Evolutionary conservation across 371 early-diverging fungal genomes (phyloP).

Genomic region (Phascolomyces articulosus): DNA sequence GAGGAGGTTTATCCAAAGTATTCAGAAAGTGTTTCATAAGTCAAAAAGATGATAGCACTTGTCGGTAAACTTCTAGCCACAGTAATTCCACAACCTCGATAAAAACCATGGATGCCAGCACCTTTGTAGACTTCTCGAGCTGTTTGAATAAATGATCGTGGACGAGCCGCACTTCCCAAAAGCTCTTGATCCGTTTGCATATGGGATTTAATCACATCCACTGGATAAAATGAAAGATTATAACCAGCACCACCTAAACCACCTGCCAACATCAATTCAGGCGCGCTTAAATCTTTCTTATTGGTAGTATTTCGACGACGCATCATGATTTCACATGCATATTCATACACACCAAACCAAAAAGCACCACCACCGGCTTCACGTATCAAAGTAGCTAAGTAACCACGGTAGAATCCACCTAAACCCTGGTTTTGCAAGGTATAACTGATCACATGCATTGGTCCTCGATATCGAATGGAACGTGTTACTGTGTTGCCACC

Average conservation of each 20-base stretch:
- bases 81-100: conserved; percentile 94
- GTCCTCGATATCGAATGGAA: conserved; percentile 59
- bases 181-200: conserved; percentile 88
- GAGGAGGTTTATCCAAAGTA: conserved; percentile 5
- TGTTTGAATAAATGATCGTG: conserved; percentile 57
- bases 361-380: conserved; percentile 93
- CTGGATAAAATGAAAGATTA: conserved; percentile 90
- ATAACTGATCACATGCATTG: conserved; percentile 72
- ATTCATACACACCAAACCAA: conserved; percentile 97
- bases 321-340: conserved; percentile 67
- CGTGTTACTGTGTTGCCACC: not conserved
- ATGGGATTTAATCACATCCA: conserved; percentile 93
- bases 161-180: conserved; percentile 13
- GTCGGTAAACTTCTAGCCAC: conserved; percentile 89
- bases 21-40: conserved; percentile 62
- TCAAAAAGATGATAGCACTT: conserved; percentile 91
- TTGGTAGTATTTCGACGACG: conserved; percentile 26
- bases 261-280: conserved; percentile 85
- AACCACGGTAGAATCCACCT: conserved; percentile 87
- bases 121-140: conserved; percentile 71
- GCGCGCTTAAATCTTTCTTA: conserved; percentile 63
- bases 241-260: conserved; percentile 93
- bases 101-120: conserved; percentile 87
- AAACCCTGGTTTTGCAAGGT: conserved; percentile 76
- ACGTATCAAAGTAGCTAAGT: conserved; percentile 84